Evolutionary conservation across 768 basidiomycete species (phyloP), one percentile per base, ranked within the genome.

Genomic region (Lepiota venenata): DNA sequence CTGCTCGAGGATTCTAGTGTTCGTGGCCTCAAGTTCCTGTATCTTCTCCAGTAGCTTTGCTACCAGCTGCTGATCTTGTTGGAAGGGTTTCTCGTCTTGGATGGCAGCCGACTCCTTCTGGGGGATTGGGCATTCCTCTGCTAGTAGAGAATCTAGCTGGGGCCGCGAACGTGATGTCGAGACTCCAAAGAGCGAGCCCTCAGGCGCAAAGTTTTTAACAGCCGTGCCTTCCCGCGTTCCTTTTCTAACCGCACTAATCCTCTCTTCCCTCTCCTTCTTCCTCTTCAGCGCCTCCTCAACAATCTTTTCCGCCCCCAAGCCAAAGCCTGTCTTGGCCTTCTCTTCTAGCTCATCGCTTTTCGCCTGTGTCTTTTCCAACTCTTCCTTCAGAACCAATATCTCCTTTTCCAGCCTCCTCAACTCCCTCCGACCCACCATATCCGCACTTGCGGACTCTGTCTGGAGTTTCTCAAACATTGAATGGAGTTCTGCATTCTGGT

Each of bases 401-500:
- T 95, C 92, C 65, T 82, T 84, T 69, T 93, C 91, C 48, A 95
- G 67, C 63, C 77, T 77, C 41, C 84, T 82, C 16, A 95, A 73
- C 60, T 82, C 84, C 32, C 82, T 79, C 55, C 85, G 78, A 11
- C 91, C 89, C 1, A 77, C 74, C 36, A 79, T 78, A 60, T 93
- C 90, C 2, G 85, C 76, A 41, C 79, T 78, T 10, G 67, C 68
- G 14, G 90, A 83, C 56, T 93, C 91, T 1, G 76, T 67, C 64
- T 93, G 88, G 9, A 94, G 77, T 56, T 79, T 78, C 68, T 92
- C 87, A 4, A 94, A 76, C 59, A 91, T 90, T 21, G 77, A 69
- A 3, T 89, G 70, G 14, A 94, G 83, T 58, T 93, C 90, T 0
- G 85, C 82, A 61, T 94, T 94, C 69, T 94, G 91, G 62, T 91